These are phyloP conservation scores for Pholiota microspora DNA, from an alignment of 768 basidiomycete species.

Conservation along the genomic window DNA sequence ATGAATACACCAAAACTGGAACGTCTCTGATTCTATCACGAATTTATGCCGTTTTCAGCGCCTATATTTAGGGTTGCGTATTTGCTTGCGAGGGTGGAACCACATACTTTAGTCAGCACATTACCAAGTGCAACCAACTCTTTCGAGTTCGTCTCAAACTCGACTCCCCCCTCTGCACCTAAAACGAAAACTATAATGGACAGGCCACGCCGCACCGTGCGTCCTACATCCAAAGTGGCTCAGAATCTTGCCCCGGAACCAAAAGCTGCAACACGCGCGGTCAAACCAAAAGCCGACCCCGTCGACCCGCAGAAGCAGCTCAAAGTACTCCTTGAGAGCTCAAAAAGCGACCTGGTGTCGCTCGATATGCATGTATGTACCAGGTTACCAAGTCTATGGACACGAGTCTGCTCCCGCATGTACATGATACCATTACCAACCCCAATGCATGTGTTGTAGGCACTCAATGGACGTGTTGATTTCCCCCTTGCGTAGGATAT, in stretches of 20 bases:
- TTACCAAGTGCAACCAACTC: not conserved
- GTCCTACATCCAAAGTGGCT: conserved; percentile 13
- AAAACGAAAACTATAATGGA: conserved; percentile 16
- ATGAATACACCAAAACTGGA: not conserved
- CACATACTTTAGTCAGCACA: not conserved
- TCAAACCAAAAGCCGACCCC: conserved; percentile 27
- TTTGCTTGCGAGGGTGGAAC: not conserved
- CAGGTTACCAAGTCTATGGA: not conserved
- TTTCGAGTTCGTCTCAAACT: not conserved
- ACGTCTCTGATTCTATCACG: too few relatives aligned
- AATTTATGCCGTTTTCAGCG: too few relatives aligned
- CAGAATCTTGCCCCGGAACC: conserved; percentile 3
- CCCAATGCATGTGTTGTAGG: conserved; percentile 8
- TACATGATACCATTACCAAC: too few relatives aligned
- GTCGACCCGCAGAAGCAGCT: conserved; percentile 33
- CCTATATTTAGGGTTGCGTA: not conserved
- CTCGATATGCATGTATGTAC: conserved; percentile 50
- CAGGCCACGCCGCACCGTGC: conserved; percentile 28
- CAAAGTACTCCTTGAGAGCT: conserved; percentile 39
- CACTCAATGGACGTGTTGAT: conserved; percentile 23
- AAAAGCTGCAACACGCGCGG: conserved; percentile 10
- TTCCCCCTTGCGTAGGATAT: conserved; percentile 36
- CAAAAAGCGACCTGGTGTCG: conserved; percentile 47
- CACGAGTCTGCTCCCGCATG: not conserved
- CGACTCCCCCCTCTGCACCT: too few relatives aligned